A percentile compares a stretch with the other conserved stretches of the same genome.
Evolutionary conservation across 1,139 yeast species (phyloP).

Genomic region (Hyphopichia burtonii): DNA sequence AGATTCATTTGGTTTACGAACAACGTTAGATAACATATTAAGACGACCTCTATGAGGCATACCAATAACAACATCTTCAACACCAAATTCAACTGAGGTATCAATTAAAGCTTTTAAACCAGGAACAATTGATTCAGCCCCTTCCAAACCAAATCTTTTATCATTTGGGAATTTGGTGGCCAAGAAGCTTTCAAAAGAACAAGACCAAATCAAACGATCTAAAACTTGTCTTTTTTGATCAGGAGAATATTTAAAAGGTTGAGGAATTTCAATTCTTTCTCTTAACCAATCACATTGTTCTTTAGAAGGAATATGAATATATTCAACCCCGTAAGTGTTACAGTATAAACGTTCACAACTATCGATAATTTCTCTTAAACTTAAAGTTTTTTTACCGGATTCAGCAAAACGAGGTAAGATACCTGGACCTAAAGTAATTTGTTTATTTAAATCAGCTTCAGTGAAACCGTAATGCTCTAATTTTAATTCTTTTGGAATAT

Average conservation of each 20-base stretch:
- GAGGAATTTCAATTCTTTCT: conserved; percentile 91
- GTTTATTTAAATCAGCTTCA: conserved; percentile 77
- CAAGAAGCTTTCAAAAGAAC: conserved; percentile 88
- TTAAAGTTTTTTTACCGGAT: conserved; percentile 60
- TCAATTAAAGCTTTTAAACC: conserved; percentile 97
- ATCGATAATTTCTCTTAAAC: conserved; percentile 73
- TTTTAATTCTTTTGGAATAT: conserved; percentile 81
- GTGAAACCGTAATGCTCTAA: conserved; percentile 89
- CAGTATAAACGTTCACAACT: conserved; percentile 86
- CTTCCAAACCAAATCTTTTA: conserved; percentile 97
- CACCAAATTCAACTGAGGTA: conserved; percentile 87
- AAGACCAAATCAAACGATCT: conserved; percentile 96
- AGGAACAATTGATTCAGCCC: conserved; percentile 95
- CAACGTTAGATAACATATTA: conserved; percentile 95
- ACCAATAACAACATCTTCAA: conserved; percentile 95
- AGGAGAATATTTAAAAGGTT: conserved; percentile 75
- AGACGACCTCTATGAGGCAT: conserved; percentile 99
- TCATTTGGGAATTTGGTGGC: conserved; percentile 97
- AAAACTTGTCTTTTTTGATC: conserved; percentile 96
- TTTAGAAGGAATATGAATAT: conserved; percentile 94
- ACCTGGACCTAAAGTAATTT: conserved; percentile 94
- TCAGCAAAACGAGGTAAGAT: conserved; percentile 89
- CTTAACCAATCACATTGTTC: conserved; percentile 98
- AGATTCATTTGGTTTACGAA: conserved; percentile 97
- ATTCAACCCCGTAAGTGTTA: conserved; percentile 87